These are phyloP conservation scores for Ceratobasidium papillatum DNA, from an alignment of 1,284 basidiomycete species.

Conservation along the genomic window DNA sequence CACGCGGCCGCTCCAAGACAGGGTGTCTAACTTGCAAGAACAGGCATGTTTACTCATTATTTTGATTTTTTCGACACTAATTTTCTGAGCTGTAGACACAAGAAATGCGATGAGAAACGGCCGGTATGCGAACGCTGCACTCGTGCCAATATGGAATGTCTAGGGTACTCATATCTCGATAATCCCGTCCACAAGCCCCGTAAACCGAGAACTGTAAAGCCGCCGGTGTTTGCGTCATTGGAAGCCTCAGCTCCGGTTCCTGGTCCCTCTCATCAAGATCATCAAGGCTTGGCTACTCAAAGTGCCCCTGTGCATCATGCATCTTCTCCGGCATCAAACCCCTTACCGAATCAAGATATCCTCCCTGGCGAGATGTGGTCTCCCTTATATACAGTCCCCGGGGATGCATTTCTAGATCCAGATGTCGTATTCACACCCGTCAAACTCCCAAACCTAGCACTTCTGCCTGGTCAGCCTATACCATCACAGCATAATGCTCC, in stretches of 20 bases:
- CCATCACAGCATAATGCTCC: neutral
- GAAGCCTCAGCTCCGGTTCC: neutral
- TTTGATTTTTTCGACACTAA: neutral
- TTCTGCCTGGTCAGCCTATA: neutral
- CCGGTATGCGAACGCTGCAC: constrained; percentile 4
- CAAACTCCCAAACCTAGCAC: neutral
- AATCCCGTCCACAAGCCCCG: neutral
- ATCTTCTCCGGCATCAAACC: neutral
- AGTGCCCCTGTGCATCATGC: neutral
- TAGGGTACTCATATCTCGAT: neutral
- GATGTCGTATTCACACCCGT: neutral
- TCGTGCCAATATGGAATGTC: constrained; percentile 1
- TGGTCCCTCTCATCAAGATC: neutral
- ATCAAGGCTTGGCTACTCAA: neutral
- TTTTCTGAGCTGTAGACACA: neutral
- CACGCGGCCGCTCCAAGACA: constrained; percentile 13
- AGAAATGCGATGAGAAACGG: constrained; percentile 21
- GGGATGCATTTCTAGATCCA: neutral
- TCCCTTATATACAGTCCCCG: neutral
- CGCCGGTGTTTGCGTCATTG: neutral
- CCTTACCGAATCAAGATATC: neutral
- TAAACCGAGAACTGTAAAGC: neutral
- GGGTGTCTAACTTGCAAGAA: constrained; percentile 36
- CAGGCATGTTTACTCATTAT: neutral
- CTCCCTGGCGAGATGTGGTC: neutral